Base-by-base conservation (phyloP, 2,329 filamentous ascomycete genomes). In the Sarocladiaceae sp. region DNA sequence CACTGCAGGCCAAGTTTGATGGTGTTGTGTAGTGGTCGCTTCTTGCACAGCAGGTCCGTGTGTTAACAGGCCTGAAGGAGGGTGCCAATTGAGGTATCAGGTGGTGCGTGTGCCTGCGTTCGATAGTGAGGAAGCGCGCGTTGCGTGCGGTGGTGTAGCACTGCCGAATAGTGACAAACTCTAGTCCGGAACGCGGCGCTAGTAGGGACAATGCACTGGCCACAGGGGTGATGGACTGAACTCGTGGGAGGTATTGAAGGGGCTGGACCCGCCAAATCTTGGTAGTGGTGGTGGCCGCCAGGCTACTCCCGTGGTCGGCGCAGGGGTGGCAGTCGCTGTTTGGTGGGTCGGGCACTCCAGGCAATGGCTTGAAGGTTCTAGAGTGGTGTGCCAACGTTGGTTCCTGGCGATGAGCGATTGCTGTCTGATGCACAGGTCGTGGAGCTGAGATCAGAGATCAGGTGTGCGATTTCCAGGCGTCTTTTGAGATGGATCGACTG, bases 1-100 rank as follows among this genome's bases (percentile, higher is more conserved):
- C 44, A 48, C 44, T 48, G 44, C 44, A 48, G 44, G 44, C 44
- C 44, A 33, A 48, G 44, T 48, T 29, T 7, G 44, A 48, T 48
- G 26, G 44, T 33, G 44, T 33, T 17, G 15, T 31, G 26, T 20
- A 12, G 5, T 48, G 26, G 44, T 15, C 28, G 26, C 22, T 44
- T 4, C 22, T 26, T 31, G 26, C 33, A 48, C 26, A 20, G n/a
- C 28, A 48, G 44, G 25, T 31, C 44, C 44, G n/a, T 31, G 22
- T 3, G 44, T 48, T 31, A 33, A 18, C 7, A n/a, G 13, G 25
- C 26, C 33, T 7, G 13, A 11, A 7, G 23, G 18, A 23, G 23
- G 12, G 11, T n/a, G n/a, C n/a, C 15, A 29, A 12, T 29, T n/a
- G 39, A 42, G 18, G 39, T 46, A 10, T 22, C 22, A 6, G 8